Base-by-base conservation (phyloP, 495 filamentous ascomycete species). In the Pseudevernia furfuracea region DNA sequence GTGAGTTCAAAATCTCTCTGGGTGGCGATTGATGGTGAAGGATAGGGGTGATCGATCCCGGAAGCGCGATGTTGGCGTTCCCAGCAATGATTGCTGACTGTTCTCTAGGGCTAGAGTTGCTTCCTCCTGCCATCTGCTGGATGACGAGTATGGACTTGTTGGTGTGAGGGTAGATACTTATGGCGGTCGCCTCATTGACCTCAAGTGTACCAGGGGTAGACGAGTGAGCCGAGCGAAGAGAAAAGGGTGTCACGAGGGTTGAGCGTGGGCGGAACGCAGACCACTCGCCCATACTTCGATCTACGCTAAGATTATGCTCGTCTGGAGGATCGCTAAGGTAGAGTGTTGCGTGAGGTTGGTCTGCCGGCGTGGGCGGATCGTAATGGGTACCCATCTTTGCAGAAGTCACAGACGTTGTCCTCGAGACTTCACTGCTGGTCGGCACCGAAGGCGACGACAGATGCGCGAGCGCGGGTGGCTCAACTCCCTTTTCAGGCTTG, bases 131-230 rank as follows among this genome's bases (percentile, higher is more conserved):
- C 41, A 74, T 73, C 74, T 80, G 84, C 68, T 91, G 88, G 48
- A 95, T 83, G 48, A 96, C 86, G 55, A 94, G 75, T 15, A 91
- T 78, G 4, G 90, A 93, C 64, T 86, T 85, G 67, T 96, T 96
- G 71, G 91, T 90, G 72, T 96, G 92, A 4, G 90, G 86, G 71
- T 87, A 94, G 41, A 96, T 87, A 64, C 84, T 87, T 55, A 96
- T 85, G 23, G 89, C 89, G 65, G 85, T 86, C 17, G 91, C 92
- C 75, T 96, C 90, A 55, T 84, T 78, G 52, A 83, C 78, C 62
- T 83, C 81, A n/a, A 82, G 68, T 0, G 77, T 76, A 2, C 80
- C 80, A 0, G 80, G 80, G 10, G 79, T 82, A 19, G 76, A 79
- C 1, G 81, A 71, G 37, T 60, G 60, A 28, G 61, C 60, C 19